Conservation (phyloP, 2,329 filamentous ascomycete genomes). For the Diaporthe citriasiana region DNA sequence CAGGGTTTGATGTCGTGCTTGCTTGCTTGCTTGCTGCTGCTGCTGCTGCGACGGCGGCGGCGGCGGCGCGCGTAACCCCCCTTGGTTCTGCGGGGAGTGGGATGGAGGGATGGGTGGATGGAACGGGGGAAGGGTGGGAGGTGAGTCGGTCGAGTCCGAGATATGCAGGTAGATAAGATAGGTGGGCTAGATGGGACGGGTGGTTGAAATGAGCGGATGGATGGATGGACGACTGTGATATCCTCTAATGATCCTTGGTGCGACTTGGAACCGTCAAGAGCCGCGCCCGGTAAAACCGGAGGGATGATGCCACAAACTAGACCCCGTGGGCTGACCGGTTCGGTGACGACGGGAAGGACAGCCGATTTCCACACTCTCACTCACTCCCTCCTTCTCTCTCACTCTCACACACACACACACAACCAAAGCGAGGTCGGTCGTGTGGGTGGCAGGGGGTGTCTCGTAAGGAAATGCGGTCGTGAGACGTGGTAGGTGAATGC, state of each 20-base stretch:
- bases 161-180: constrained; percentile 21
- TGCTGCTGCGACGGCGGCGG: too few species aligned
- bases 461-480: neutral
- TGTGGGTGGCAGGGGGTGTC: constrained; percentile 9
- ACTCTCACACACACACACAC: neutral
- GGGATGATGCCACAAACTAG: constrained; percentile 21
- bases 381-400: neutral
- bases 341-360: constrained; percentile 32
- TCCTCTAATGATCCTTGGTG: constrained; percentile 21
- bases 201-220: constrained; percentile 8
- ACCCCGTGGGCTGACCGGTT: constrained; percentile 30
- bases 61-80: neutral
- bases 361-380: neutral
- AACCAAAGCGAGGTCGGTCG: neutral
- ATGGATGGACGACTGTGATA: neutral
- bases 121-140: neutral
- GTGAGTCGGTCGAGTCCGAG: neutral
- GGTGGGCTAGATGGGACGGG: neutral
- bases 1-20: constrained; percentile 25
- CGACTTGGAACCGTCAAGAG: neutral
- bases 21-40: neutral
- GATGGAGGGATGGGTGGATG: neutral
- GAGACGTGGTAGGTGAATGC: neutral
- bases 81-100: constrained; percentile 5
- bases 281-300: constrained; percentile 30